Percentiles rank a stretch among this genome's conserved stretches.
These are phyloP conservation scores for Pythium phragmiticola DNA, from an alignment of 352 stramenopile species.

Conservation along the genomic window DNA sequence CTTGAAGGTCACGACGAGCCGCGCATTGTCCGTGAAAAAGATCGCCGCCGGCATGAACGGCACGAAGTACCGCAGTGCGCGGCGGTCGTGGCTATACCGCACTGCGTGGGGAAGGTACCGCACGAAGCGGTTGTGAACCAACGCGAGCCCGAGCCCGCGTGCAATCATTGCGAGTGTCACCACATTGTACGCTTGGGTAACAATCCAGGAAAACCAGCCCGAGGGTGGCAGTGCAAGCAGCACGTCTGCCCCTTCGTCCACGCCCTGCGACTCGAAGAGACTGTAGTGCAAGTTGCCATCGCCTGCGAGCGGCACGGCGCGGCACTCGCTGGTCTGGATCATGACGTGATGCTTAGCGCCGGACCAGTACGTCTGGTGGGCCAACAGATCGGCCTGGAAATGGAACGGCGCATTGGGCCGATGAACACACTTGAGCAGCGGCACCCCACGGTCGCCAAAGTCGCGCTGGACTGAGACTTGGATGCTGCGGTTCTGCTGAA, in stretches of 20 bases:
- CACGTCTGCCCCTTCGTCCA: conserved; percentile 15
- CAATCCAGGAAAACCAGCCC: conserved; percentile 16
- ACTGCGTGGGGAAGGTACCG: conserved; percentile 34
- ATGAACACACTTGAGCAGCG: conserved; percentile 31
- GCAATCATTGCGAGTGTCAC: conserved; percentile 28
- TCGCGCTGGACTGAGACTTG: conserved; percentile 26
- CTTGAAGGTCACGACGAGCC: conserved; percentile 48
- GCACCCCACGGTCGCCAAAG: conserved; percentile 26
- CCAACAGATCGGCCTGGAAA: conserved; percentile 34
- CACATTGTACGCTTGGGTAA: conserved; percentile 18
- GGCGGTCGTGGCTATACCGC: conserved; percentile 32
- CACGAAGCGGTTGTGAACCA: conserved; percentile 32
- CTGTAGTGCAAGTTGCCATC: conserved; percentile 2
- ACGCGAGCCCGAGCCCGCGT: conserved; percentile 15
- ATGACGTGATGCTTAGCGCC: conserved; percentile 31
- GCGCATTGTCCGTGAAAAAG: conserved; percentile 36
- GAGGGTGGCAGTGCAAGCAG: conserved; percentile 9
- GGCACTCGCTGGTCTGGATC: conserved; percentile 30
- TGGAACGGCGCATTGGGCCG: conserved; percentile 26
- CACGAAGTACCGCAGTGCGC: conserved; percentile 40
- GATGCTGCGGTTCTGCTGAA: conserved; percentile 20
- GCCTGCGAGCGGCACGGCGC: conserved; percentile 5
- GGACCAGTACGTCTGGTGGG: conserved; percentile 36
- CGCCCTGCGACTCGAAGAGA: conserved; percentile 11
- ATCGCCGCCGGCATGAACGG: conserved; percentile 46